These are phyloP conservation scores for Suillus fuscotomentosus DNA, from an alignment of 768 basidiomycete genomes.

Conservation along the genomic window DNA sequence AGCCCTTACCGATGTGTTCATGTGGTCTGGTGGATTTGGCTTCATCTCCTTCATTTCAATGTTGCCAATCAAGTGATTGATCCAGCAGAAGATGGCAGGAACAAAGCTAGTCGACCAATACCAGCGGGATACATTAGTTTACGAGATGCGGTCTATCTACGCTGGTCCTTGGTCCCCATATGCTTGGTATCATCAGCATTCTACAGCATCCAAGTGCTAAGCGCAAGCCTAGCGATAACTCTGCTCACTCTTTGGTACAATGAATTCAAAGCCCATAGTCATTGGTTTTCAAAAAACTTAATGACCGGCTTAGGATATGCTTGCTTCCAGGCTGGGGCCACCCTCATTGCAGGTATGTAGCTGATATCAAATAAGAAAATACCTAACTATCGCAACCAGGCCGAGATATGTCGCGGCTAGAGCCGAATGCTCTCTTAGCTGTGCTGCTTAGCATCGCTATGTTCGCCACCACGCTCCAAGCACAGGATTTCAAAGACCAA, in stretches of 20 bases:
- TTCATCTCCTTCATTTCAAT: slow-evolving; percentile 46
- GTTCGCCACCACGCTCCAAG: slow-evolving; percentile 36
- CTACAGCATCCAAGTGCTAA: slow-evolving; percentile 8
- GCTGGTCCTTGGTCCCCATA: slow-evolving; percentile 34
- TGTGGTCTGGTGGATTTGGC: slow-evolving; percentile 43
- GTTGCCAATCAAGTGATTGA: slow-evolving; percentile 41
- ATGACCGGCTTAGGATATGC: slow-evolving; percentile 37
- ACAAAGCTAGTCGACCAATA: slow-evolving; percentile 45
- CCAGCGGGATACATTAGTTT: slow-evolving; percentile 43
- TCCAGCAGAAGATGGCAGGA: slow-evolving; percentile 41
- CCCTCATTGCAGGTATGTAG: slow-evolving; percentile 34
- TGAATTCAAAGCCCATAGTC: slow-evolving; percentile 21
- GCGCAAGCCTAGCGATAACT: slow-evolving; percentile 24
- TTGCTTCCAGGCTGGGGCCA: slow-evolving; percentile 37
- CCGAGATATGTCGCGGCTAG: slow-evolving; percentile 20
- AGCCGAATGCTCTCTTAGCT: slow-evolving; percentile 27
- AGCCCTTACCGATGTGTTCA: slow-evolving; percentile 20
- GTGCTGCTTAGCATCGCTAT: slow-evolving; percentile 30
- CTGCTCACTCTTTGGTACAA: slow-evolving; percentile 29
- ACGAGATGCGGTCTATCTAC: slow-evolving; percentile 33
- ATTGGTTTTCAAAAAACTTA: slow-evolving; percentile 34
- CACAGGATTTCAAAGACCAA: slow-evolving; percentile 39
- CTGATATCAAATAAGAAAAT: not conserved
- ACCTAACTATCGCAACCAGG: slow-evolving; percentile 19
- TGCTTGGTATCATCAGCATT: slow-evolving; percentile 37